These are phyloP conservation scores for Zygosaccharomyces pseudobailii DNA, from an alignment of 1,139 yeast genomes.

Conservation along the genomic window DNA sequence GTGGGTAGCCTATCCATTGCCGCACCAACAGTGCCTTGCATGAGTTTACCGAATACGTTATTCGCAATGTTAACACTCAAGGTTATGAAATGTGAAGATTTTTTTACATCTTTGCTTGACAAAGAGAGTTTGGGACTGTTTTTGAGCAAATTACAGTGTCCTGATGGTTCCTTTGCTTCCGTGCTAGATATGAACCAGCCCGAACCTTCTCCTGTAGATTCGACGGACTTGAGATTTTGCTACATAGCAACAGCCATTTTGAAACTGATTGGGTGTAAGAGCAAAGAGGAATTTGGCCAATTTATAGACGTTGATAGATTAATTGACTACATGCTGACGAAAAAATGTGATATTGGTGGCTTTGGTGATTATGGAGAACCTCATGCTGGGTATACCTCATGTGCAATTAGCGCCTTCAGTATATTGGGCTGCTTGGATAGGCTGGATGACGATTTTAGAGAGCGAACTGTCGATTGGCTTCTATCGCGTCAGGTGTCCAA, in stretches of 20 bases:
- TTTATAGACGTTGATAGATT: conserved; percentile 46
- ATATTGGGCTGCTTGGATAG: conserved; percentile 38
- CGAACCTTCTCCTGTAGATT: conserved; percentile 46
- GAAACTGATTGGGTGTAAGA: conserved; percentile 42
- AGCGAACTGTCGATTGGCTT: conserved; percentile 51
- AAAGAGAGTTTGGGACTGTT: conserved; percentile 17
- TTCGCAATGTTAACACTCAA: conserved; percentile 25
- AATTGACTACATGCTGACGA: conserved; percentile 39
- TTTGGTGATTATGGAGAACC: conserved; percentile 59
- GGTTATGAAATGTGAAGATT: conserved; percentile 17
- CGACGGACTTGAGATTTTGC: conserved; percentile 66
- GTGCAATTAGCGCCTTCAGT: conserved; percentile 66
- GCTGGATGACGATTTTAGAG: conserved; percentile 18
- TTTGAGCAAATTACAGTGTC: conserved; percentile 25
- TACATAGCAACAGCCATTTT: conserved; percentile 70
- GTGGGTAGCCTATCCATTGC: conserved; percentile 20
- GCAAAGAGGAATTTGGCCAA: conserved; percentile 19
- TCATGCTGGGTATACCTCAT: conserved; percentile 84
- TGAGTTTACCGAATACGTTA: conserved; percentile 31
- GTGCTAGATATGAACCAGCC: conserved; percentile 38
- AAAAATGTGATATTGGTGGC: conserved; percentile 65
- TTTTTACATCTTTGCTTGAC: conserved; percentile 13
- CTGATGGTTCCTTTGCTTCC: conserved; percentile 54
- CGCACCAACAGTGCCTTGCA: conserved; percentile 15
- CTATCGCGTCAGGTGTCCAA: conserved; percentile 54